Percentiles rank a stretch among this genome's conserved stretches.
Conservation (phyloP, 331 rosid genomes). For the Cydonia oblonga region DNA sequence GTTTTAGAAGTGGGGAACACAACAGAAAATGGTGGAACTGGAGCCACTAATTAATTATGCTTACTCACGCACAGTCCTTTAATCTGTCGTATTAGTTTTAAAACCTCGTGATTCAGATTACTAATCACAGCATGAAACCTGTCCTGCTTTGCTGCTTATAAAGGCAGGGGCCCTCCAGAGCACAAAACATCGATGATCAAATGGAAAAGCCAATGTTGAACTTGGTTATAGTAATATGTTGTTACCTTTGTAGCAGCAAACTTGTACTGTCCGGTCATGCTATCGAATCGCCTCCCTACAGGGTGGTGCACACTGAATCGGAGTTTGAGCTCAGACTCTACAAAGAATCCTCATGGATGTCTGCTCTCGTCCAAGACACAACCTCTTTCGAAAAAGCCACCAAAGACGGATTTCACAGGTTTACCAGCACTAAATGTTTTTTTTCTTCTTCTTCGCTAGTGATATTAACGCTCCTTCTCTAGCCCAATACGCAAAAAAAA, state of each 20-base stretch:
- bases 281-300: slow-evolving; percentile 47
- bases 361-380: slow-evolving; percentile 38
- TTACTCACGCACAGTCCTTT: too few species aligned
- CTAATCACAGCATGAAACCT: background rate
- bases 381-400: slow-evolving; percentile 56
- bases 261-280: slow-evolving; percentile 9
- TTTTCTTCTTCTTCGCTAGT: background rate
- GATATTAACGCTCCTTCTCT: too few species aligned
- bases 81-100: too few species aligned
- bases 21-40: too few species aligned
- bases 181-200: background rate
- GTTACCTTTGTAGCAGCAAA: background rate
- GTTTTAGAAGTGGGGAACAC: too few species aligned
- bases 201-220: slow-evolving; percentile 6
- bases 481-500: too few species aligned
- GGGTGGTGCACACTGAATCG: slow-evolving; percentile 33
- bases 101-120: too few species aligned
- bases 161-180: background rate
- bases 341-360: slow-evolving; percentile 54
- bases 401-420: slow-evolving; percentile 69
- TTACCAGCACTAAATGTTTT: background rate
- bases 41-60: too few species aligned
- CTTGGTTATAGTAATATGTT: background rate
- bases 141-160: background rate
- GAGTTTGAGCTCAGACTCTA: slow-evolving; percentile 68